phyloP scores from a whole-genome alignment of 495 filamentous ascomycete species.

The Podospora appendiculata region DNA sequence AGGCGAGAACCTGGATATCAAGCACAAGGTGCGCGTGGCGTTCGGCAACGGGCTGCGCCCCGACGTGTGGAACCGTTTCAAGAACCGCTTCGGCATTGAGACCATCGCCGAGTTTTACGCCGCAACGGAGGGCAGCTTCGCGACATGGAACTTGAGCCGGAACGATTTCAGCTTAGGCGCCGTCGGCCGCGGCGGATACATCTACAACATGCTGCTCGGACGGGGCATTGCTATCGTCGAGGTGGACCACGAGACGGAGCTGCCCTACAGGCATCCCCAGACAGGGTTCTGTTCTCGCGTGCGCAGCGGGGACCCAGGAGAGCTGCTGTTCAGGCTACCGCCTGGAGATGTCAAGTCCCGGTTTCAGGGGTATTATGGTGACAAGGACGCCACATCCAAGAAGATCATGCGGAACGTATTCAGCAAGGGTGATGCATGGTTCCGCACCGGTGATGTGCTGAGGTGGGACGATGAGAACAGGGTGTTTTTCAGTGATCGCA shows the following conservation, averaged over 20 bases:
- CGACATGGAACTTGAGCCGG: slow-evolving; percentile 64
- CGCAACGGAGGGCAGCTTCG: slow-evolving; percentile 71
- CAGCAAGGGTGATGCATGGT: slow-evolving; percentile 75
- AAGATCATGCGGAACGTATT: slow-evolving; percentile 79
- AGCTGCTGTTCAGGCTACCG: slow-evolving; percentile 71
- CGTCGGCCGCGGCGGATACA: slow-evolving; percentile 65
- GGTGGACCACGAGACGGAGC: slow-evolving; percentile 65
- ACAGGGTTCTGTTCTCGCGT: slow-evolving; percentile 65
- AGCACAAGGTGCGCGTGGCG: slow-evolving; percentile 70
- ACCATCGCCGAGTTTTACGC: slow-evolving; percentile 86
- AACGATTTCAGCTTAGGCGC: slow-evolving; percentile 75
- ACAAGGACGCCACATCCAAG: slow-evolving; percentile 60
- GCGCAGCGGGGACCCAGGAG: slow-evolving; percentile 60
- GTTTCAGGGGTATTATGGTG: slow-evolving; percentile 87
- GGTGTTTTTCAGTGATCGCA: slow-evolving; percentile 80
- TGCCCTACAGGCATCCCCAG: slow-evolving; percentile 59
- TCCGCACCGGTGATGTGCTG: slow-evolving; percentile 80
- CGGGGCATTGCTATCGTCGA: slow-evolving; percentile 51
- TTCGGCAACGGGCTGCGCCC: slow-evolving; percentile 90
- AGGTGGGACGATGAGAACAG: slow-evolving; percentile 62
- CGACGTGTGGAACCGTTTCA: slow-evolving; percentile 85
- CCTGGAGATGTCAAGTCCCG: slow-evolving; percentile 49
- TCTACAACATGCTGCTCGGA: slow-evolving; percentile 50
- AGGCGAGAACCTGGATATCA: slow-evolving; percentile 66
- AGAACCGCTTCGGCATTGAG: slow-evolving; percentile 76